These are phyloP conservation scores for Spencermartinsiella europaea DNA, from an alignment of 805 yeast species.

Conservation along the genomic window DNA sequence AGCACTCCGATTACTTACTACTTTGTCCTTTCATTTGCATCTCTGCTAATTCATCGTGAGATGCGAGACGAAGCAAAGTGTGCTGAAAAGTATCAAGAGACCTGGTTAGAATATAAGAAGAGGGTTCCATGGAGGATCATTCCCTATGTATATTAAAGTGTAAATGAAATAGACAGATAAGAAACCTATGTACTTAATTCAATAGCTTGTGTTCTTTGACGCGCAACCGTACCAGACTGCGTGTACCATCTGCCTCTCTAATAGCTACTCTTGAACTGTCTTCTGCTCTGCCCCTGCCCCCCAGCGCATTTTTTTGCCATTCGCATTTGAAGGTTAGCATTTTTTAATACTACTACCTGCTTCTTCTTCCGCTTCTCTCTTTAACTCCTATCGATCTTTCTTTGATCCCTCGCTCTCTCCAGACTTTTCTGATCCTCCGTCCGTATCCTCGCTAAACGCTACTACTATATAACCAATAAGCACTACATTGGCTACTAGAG, in stretches of 20 bases:
- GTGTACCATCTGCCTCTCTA: too few relatives aligned
- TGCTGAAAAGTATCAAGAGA: conserved; percentile 72
- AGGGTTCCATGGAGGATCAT: conserved; percentile 84
- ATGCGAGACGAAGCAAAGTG: conserved; percentile 90
- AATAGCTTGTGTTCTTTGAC: too few relatives aligned
- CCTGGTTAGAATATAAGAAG: conserved; percentile 79
- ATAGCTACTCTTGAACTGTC: too few relatives aligned
- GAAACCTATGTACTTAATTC: too few relatives aligned
- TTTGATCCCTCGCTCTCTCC: conserved; percentile 2
- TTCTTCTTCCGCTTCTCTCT: too few relatives aligned
- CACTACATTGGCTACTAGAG: conserved; percentile 63
- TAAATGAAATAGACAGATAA: background rate
- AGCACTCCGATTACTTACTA: conserved; percentile 80
- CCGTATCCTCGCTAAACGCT: conserved; percentile 60
- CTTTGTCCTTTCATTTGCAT: conserved; percentile 77
- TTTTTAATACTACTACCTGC: too few relatives aligned
- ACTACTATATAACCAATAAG: conserved; percentile 61
- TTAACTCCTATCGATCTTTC: background rate
- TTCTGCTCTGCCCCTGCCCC: too few relatives aligned
- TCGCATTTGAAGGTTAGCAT: too few relatives aligned
- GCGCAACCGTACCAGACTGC: too few relatives aligned
- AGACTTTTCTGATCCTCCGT: conserved; percentile 19
- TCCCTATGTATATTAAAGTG: conserved; percentile 73
- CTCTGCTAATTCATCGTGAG: conserved; percentile 82
- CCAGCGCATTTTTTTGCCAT: too few relatives aligned